Conservation (phyloP, 768 basidiomycete genomes). For the Trichaptum fuscoviolaceum region DNA sequence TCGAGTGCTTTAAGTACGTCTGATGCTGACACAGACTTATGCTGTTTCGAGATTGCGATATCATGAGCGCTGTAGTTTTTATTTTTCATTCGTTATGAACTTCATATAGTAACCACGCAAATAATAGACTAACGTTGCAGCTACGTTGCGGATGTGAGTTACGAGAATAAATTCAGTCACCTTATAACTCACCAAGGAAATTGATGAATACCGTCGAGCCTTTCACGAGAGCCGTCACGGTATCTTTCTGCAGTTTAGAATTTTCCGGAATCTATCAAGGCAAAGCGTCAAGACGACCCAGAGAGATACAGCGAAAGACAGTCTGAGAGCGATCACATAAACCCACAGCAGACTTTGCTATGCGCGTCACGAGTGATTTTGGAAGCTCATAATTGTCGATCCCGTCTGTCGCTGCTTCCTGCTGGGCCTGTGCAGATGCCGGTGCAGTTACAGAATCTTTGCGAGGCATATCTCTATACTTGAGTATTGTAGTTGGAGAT, state of each 20-base stretch:
- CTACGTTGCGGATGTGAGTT: slow-evolving; percentile 23
- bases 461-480: slow-evolving; percentile 51
- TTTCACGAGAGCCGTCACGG: slow-evolving; percentile 76
- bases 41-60: slow-evolving; percentile 75
- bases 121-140: slow-evolving; percentile 36
- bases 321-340: neutral
- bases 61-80: slow-evolving; percentile 67
- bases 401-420: slow-evolving; percentile 74
- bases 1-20: slow-evolving; percentile 88
- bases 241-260: slow-evolving; percentile 87
- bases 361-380: slow-evolving; percentile 73
- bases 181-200: slow-evolving; percentile 64
- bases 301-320: neutral
- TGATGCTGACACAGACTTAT: slow-evolving; percentile 84
- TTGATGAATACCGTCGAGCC: slow-evolving; percentile 95
- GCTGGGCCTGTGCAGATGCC: slow-evolving; percentile 71
- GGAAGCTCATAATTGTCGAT: slow-evolving; percentile 90
- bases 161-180: slow-evolving; percentile 9
- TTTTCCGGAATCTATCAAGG: slow-evolving; percentile 67
- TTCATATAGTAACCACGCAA: neutral
- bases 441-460: slow-evolving; percentile 53
- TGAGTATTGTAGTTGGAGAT: slow-evolving; percentile 1
- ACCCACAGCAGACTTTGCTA: slow-evolving; percentile 80
- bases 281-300: neutral
- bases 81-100: neutral